Base-by-base conservation (phyloP, 2,329 filamentous ascomycete genomes). In the Paracorniculantispora psalliotae region DNA sequence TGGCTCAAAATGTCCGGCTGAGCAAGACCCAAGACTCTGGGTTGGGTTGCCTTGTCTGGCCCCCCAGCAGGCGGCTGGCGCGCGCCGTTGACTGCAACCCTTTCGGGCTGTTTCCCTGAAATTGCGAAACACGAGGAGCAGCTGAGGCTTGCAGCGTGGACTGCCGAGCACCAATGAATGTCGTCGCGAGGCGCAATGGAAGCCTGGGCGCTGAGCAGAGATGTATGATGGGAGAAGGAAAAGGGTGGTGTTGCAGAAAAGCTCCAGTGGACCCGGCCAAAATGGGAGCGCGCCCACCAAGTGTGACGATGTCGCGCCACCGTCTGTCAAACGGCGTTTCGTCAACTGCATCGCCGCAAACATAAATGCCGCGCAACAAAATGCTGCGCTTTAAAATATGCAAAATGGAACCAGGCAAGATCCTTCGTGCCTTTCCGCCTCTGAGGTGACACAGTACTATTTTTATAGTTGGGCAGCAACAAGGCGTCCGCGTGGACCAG, bases 391-490 rank as follows among this genome's bases (percentile, higher is more conserved):
- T 41, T n/a, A n/a, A n/a, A n/a, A n/a, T n/a, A n/a, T n/a, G n/a
- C n/a, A n/a, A n/a, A n/a, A n/a, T n/a, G n/a, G 21, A 41, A 17
- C 15, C 1, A 15, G 19, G 13, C 51, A 17, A 26, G 15, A 35
- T 25, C 17, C 8, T 47, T 26, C n/a, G 51, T 21, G 5, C 19
- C n/a, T 10, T 7, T 19, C 23, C 46, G 6, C 19, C 26, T 28
- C 52, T 35, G 53, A 48, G 33, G 35, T 50, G 33, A 50, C 46
- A 49, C 46, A n/a, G 4, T 23, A 17, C 23, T 43, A 44, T 50
- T 57, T 50, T 56, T 48, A 39, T 56, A 56, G 54, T 57, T 57
- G 54, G 54, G 54, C 54, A 57, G 21, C 54, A 43, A 57, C 54
- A 50, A 57, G 54, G 54, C 54, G 52, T 28, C 54, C 43, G 26